Conservation (phyloP, 176 grass and related monocot species). For the Oryza australiensis region DNA sequence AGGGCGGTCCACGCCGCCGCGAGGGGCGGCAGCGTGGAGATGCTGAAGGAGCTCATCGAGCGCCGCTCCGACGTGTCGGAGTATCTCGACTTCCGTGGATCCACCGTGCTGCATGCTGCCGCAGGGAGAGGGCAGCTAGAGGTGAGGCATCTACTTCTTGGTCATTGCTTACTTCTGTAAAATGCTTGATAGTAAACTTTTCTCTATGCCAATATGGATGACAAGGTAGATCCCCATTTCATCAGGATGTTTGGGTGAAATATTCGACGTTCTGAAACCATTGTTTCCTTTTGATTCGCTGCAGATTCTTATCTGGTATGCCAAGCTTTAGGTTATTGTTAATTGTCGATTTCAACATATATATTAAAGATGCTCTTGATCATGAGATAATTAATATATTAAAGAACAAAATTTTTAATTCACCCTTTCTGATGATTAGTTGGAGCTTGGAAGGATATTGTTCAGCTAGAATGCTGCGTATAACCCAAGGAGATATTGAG, state of each 20-base stretch:
- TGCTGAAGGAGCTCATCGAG: conserved; percentile 68
- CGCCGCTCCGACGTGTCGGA: conserved; percentile 47
- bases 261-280: background rate
- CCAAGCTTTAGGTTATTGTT: background rate
- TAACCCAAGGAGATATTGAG: background rate
- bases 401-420: background rate
- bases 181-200: background rate
- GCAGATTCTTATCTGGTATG: background rate
- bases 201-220: background rate
- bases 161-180: background rate
- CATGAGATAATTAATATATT: background rate
- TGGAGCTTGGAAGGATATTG: background rate
- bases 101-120: conserved; percentile 82
- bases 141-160: conserved; percentile 48
- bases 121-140: conserved; percentile 75
- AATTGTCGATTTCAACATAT: background rate
- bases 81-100: conserved; percentile 76
- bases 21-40: conserved; percentile 75
- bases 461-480: conserved; percentile 1
- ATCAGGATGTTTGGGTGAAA: background rate
- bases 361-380: background rate
- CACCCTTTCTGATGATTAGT: background rate
- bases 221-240: background rate
- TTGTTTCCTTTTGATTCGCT: background rate
- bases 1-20: conserved; percentile 73